Base-by-base conservation (phyloP, 2,329 filamentous ascomycete genomes). In the Ophiostoma sp. region DNA sequence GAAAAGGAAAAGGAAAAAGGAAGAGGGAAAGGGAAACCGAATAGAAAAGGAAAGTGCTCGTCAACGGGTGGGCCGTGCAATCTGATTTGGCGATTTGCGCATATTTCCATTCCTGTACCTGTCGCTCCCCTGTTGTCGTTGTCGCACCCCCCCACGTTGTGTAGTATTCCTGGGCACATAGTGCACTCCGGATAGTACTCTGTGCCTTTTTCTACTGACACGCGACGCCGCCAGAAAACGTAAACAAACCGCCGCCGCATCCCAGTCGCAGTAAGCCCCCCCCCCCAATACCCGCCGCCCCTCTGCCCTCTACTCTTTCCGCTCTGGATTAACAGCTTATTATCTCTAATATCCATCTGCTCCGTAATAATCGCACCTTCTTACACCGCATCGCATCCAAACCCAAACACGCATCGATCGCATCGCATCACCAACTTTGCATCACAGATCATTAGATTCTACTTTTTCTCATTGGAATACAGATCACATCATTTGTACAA, bases 201-300 rank as follows among this genome's bases (percentile, higher is more conserved):
- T 44, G 20, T 62, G 44, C 64, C 35, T 66, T 66, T 66, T 44
- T 66, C 64, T 36, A 44, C 39, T 69, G 60, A 71, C 71, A 72
- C 71, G 71, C 71, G 71, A 70, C 70, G 70, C 68, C 65, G 39
- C 54, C 5, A 64, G 20, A 70, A 69, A 70, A 72, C 71, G 67
- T 69, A 70, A 72, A 72, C 69, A 70, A 72, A 71, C 69, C 69
- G 54, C 57, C 57, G 57, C 57, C 20, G 62, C 60, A 33, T 17
- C 57, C 27, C 57, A n/a, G 13, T 65, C 44, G 27, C 27, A 31
- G 27, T 3, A 1, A 31, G 27, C 27, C 57, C 48, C n/a, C 31
- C 3, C 15, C 57, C 57, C 57, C 57, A 64, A 64, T 69, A 68
- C 65, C 68, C 64, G 57, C 68, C 60, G 52, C 39, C 68, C 62